Percentiles rank a stretch among this genome's conserved stretches.
These are phyloP conservation scores for Puccinia coronata DNA, from an alignment of 1,284 basidiomycete genomes.

Conservation along the genomic window DNA sequence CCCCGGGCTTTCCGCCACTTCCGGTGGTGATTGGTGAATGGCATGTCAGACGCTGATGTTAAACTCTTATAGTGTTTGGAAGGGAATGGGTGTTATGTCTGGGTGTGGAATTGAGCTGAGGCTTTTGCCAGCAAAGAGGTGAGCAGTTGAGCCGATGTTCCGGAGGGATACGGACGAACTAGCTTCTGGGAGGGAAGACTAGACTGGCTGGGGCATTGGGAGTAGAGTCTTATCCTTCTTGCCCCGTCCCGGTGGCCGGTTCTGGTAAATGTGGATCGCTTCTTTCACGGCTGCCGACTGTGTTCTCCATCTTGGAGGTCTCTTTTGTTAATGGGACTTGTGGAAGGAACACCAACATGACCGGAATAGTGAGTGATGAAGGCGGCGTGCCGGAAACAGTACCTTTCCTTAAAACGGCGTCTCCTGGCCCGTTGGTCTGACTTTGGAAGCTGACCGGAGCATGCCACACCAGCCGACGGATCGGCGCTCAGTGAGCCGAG, in stretches of 20 bases:
- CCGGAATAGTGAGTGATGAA: not conserved
- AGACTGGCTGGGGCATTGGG: too few relatives aligned
- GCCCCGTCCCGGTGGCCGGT: not conserved
- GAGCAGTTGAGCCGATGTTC: not conserved
- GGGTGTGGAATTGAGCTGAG: not conserved
- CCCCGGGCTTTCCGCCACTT: conserved; percentile 10
- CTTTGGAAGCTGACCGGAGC: too few relatives aligned
- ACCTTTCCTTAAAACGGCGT: too few relatives aligned
- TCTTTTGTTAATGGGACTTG: not conserved
- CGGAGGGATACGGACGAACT: not conserved
- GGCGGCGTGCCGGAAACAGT: not conserved
- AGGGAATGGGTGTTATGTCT: not conserved
- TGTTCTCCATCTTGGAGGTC: not conserved
- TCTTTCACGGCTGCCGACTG: not conserved
- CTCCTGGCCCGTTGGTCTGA: too few relatives aligned
- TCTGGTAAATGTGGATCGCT: not conserved
- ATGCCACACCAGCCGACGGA: too few relatives aligned
- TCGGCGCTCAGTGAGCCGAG: too few relatives aligned
- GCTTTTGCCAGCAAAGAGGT: not conserved
- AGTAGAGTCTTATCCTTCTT: not conserved
- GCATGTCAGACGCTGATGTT: not conserved
- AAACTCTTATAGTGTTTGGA: not conserved
- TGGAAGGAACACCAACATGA: too few relatives aligned
- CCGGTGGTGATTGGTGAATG: not conserved
- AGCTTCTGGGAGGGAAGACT: not conserved